Percentiles rank a stretch among this genome's conserved stretches.
Evolutionary conservation across 257 asterid genomes (phyloP).

Genomic region (Haberlea rhodopensis): DNA sequence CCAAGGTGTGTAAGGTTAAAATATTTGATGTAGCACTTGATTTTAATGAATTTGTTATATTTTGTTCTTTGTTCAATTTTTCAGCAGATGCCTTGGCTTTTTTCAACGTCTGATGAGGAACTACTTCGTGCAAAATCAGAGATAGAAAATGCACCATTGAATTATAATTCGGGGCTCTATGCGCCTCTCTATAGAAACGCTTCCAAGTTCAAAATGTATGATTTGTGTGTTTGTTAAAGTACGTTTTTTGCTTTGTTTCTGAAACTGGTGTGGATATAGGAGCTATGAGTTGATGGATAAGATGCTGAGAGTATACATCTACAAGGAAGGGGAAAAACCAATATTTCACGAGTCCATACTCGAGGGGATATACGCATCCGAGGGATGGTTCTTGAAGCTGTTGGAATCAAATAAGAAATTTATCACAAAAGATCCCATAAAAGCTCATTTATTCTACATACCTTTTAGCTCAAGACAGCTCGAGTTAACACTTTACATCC

Average conservation of each 20-base stretch:
- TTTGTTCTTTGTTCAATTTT: not conserved
- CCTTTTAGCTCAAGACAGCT: slow-evolving; percentile 54
- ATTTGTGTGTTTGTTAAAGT: no score
- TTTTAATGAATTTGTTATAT: not conserved
- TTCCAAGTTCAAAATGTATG: slow-evolving; percentile 40
- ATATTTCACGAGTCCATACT: slow-evolving; percentile 45
- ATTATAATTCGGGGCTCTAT: slow-evolving; percentile 23
- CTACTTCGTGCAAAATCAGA: slow-evolving; percentile 30
- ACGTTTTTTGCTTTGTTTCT: no score
- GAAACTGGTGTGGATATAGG: not conserved
- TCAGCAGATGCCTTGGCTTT: slow-evolving; percentile 29
- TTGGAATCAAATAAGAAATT: slow-evolving; percentile 40
- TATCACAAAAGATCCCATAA: slow-evolving; percentile 34
- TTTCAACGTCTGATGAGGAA: slow-evolving; percentile 34
- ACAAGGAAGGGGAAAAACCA: slow-evolving; percentile 40
- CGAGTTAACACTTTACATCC: slow-evolving; percentile 46
- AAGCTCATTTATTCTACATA: slow-evolving; percentile 59
- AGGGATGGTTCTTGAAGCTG: slow-evolving; percentile 66
- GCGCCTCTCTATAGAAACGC: slow-evolving; percentile 34
- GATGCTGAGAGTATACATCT: slow-evolving; percentile 27
- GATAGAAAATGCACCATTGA: slow-evolving; percentile 32
- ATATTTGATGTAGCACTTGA: not conserved
- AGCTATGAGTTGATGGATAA: slow-evolving; percentile 30
- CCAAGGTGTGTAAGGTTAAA: slow-evolving; percentile 24
- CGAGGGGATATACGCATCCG: slow-evolving; percentile 56